Percentiles rank a stretch among this genome's conserved stretches.
Evolutionary conservation across 306 rosid genomes (phyloP).

Genomic region (Trifolium dubium): DNA sequence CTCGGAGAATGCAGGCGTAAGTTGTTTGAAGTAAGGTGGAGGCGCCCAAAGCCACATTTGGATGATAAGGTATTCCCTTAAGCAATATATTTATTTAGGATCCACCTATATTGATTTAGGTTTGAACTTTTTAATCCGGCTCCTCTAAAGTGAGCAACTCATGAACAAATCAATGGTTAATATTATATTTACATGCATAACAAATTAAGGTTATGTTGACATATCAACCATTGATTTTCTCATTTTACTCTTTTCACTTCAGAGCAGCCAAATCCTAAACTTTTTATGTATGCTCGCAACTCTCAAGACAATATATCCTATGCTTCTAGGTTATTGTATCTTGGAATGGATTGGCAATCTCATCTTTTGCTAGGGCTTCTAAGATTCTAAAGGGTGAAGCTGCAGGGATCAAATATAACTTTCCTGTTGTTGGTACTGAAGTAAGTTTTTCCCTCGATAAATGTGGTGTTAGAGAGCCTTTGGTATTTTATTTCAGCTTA

Average conservation of each 20-base stretch:
- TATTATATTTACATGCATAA: conserved; percentile 1
- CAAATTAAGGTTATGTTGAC: not conserved
- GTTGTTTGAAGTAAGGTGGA: conserved; percentile 75
- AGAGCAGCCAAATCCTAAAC: not conserved
- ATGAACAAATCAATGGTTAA: not conserved
- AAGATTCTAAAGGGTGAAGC: conserved; percentile 72
- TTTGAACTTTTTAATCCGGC: conserved; percentile 19
- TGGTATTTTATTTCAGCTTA: conserved; percentile 23
- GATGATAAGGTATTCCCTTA: conserved; percentile 76
- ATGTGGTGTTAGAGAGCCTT: conserved; percentile 27
- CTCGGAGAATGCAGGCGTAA: conserved; percentile 76
- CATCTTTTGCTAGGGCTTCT: conserved; percentile 94
- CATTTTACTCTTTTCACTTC: not conserved
- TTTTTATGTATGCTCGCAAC: conserved; percentile 26
- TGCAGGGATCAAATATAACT: conserved; percentile 65
- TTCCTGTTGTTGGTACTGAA: conserved; percentile 77
- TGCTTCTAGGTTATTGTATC: conserved; percentile 85
- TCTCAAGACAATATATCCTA: conserved; percentile 45
- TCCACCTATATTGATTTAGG: conserved; percentile 4
- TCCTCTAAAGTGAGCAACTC: not conserved
- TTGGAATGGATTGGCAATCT: conserved; percentile 91
- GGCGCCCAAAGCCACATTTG: conserved; percentile 85
- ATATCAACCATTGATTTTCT: not conserved
- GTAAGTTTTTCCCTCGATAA: conserved; percentile 58
- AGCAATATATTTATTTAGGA: conserved; percentile 26